Conservation (phyloP, 441 rosid species). For the Corymbia citriodora region DNA sequence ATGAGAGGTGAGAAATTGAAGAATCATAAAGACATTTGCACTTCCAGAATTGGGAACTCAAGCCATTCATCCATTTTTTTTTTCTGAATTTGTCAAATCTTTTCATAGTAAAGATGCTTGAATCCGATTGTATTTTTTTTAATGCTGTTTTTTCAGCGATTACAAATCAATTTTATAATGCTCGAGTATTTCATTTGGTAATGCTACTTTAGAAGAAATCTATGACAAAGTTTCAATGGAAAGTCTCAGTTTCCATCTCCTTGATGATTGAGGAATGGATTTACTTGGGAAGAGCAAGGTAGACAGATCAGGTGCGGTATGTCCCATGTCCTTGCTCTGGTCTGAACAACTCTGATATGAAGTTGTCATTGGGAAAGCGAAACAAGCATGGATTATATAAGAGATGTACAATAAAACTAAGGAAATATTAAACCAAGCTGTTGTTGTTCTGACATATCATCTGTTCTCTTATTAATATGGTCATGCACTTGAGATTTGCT, state of each 20-base stretch:
- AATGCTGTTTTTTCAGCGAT: neutral
- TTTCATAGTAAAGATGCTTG: neutral
- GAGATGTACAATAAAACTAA: neutral
- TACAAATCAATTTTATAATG: neutral
- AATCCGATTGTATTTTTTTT: neutral
- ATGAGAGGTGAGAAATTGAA: neutral
- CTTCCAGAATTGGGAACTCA: neutral
- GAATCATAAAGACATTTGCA: neutral
- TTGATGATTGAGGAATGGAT: neutral
- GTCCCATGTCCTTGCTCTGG: neutral
- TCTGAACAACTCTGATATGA: neutral
- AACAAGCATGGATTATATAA: neutral
- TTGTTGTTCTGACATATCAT: neutral
- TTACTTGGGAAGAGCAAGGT: neutral
- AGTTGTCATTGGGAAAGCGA: neutral
- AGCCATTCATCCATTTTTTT: neutral
- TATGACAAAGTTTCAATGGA: neutral
- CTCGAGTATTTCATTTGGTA: neutral
- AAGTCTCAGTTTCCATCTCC: neutral
- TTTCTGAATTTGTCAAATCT: neutral
- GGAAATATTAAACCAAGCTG: neutral
- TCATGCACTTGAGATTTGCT: neutral
- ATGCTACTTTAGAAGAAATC: neutral
- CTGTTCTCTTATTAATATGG: neutral
- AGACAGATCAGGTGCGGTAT: neutral